Evolutionary conservation across 257 asterid species (phyloP).

Genomic region (Solanum peruvianum): DNA sequence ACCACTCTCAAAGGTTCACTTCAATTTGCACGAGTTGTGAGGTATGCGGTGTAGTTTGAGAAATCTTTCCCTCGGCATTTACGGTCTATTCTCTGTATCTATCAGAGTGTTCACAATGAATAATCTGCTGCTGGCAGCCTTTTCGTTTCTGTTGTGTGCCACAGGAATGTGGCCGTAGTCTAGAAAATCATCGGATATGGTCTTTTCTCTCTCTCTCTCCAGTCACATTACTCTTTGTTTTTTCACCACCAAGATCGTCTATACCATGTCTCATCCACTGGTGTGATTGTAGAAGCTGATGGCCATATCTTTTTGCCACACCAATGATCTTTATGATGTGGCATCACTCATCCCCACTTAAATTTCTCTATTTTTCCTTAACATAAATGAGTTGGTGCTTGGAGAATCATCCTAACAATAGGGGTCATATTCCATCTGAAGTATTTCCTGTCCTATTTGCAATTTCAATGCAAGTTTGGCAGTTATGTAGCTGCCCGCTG

Average conservation of each 20-base stretch:
- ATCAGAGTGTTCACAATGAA: not conserved
- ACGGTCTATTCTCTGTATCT: not conserved
- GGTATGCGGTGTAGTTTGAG: constrained; percentile 5
- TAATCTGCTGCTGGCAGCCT: not conserved
- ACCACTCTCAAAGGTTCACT: constrained; percentile 19
- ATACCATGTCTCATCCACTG: not conserved
- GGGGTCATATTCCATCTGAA: not conserved
- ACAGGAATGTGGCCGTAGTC: not conserved
- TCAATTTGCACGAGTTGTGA: constrained; percentile 37
- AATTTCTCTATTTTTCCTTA: not conserved
- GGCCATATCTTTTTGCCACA: not conserved
- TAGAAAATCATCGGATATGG: not conserved
- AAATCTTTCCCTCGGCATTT: not conserved
- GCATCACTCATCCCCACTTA: not conserved
- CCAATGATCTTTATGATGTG: not conserved
- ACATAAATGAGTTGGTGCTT: not conserved
- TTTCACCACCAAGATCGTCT: not conserved
- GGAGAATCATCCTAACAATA: not conserved
- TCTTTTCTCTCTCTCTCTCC: not conserved
- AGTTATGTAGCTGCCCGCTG: not conserved
- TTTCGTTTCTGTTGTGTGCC: not conserved
- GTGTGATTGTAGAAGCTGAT: not conserved
- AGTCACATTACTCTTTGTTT: not conserved
- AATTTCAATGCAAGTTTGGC: not conserved
- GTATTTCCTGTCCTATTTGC: not conserved